These are phyloP conservation scores for Marasmius oreades DNA, from an alignment of 1,284 basidiomycete genomes.

Conservation along the genomic window DNA sequence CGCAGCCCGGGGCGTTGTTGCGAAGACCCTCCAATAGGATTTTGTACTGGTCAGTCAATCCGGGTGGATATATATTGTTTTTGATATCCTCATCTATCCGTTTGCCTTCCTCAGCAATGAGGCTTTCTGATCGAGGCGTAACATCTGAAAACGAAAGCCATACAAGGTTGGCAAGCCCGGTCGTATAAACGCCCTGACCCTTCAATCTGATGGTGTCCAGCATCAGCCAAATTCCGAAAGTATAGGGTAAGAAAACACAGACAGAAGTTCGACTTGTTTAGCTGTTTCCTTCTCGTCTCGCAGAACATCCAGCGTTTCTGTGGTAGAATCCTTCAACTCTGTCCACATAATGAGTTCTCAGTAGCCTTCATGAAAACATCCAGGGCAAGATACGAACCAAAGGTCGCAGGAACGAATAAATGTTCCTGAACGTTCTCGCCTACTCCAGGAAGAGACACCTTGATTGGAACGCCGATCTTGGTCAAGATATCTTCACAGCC, in stretches of 20 bases:
- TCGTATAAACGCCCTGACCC: slow-evolving; percentile 25
- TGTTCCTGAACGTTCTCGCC: slow-evolving; percentile 53
- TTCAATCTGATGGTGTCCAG: neutral
- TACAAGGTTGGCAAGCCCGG: slow-evolving; percentile 24
- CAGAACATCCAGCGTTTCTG: slow-evolving; percentile 28
- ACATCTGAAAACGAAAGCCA: slow-evolving; percentile 23
- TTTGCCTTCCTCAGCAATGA: slow-evolving; percentile 24
- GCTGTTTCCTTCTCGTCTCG: slow-evolving; percentile 23
- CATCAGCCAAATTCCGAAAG: neutral
- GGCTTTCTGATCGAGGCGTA: slow-evolving; percentile 11
- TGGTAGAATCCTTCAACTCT: slow-evolving; percentile 27
- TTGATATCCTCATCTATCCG: slow-evolving; percentile 20
- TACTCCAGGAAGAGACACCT: slow-evolving; percentile 43
- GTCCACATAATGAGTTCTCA: neutral
- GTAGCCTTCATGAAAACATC: neutral
- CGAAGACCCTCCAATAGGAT: slow-evolving; percentile 30
- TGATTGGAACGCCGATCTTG: slow-evolving; percentile 32
- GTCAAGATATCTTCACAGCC: slow-evolving; percentile 38
- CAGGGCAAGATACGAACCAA: slow-evolving; percentile 18
- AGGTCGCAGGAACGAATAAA: slow-evolving; percentile 23
- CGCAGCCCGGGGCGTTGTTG: slow-evolving; percentile 23
- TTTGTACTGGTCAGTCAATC: slow-evolving; percentile 31
- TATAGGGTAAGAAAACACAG: slow-evolving; percentile 6
- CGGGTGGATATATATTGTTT: slow-evolving; percentile 23
- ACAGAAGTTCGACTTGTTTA: slow-evolving; percentile 31